Conservation (phyloP, 345 rosid species). For the Moricandia arvensis region DNA sequence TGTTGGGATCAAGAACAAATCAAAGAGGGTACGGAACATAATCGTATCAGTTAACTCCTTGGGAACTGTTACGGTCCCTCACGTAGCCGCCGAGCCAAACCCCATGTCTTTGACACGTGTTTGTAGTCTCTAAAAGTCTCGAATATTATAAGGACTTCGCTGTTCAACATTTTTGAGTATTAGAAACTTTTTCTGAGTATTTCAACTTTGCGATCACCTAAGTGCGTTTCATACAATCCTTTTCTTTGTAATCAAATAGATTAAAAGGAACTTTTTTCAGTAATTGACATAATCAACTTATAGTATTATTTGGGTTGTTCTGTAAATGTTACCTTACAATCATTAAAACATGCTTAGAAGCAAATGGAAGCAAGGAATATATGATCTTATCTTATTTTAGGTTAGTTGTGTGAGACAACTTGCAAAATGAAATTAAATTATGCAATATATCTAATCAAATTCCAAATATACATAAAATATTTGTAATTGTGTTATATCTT, state of each 20-base stretch:
- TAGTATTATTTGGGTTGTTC: neutral
- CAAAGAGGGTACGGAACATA: neutral
- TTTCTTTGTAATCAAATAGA: neutral
- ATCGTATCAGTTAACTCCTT: constrained; percentile 8
- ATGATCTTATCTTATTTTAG: neutral
- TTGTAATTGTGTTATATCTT: neutral
- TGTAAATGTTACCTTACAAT: constrained; percentile 44
- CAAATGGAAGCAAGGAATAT: constrained; percentile 45
- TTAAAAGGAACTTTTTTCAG: neutral
- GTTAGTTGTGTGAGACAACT: constrained; percentile 6
- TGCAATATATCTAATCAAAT: neutral
- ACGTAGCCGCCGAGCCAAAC: constrained; percentile 20
- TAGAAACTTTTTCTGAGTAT: neutral
- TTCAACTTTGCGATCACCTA: neutral
- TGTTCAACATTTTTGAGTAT: neutral
- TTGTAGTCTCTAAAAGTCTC: neutral
- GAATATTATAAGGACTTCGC: neutral
- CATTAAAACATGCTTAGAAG: constrained; percentile 93
- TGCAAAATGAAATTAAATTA: neutral
- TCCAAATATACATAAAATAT: neutral
- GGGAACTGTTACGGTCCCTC: constrained; percentile 29
- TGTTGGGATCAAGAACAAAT: neutral
- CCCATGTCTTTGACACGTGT: constrained; percentile 25
- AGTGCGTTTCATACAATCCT: neutral
- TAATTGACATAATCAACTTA: neutral